Evolutionary conservation across 345 rosid species (phyloP), one percentile per base, ranked within the genome.

Genomic region (Aethionema arabicum): DNA sequence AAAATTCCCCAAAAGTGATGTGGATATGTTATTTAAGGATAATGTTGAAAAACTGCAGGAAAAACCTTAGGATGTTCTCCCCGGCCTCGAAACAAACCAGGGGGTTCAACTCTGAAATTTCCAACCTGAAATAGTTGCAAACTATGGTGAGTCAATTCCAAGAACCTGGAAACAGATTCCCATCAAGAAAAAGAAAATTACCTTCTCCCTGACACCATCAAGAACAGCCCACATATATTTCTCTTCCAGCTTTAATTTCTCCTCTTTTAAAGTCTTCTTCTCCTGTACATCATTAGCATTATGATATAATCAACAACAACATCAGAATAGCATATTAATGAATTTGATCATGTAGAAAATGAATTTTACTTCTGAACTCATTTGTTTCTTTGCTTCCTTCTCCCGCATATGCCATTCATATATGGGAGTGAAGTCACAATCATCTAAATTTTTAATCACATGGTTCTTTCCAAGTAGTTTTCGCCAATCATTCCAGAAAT

Each of bases 61-160:
- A 52, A 58, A 77, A 88, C 99, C 99, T 95, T 95, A 50, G 99
- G 99, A 81, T 95, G 99, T 77, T 95, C 99, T 72, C 99, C 99
- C 36, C 99, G 95, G 57, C 99, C 99, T 72, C 99, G 82, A 74
- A 95, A 95, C 60, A 95, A 82, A 33, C 93, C 99, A 63, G 99
- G 99, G 0, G 99, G 99, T 70, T 95, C 99, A 72, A 88, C 99
- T 82, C 99, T 83, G 80, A 95, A 95, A 79, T 95, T 95, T 55
- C 99, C 99, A 61, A 95, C 97, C 99, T 95, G 85, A 35, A 35
- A 35, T 35, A 5, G 38, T 35, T 35, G 38, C 38, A 35, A 35
- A 5, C 8, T 8, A 35, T 35, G 27, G 27, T 35, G 7, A 35
- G 38, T 1, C 2, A 35, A 35, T 35, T 35, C 38, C 38, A 5